phyloP scores from a whole-genome alignment of 1,139 yeast species.

The Spencermartinsiella ligniputridi region DNA sequence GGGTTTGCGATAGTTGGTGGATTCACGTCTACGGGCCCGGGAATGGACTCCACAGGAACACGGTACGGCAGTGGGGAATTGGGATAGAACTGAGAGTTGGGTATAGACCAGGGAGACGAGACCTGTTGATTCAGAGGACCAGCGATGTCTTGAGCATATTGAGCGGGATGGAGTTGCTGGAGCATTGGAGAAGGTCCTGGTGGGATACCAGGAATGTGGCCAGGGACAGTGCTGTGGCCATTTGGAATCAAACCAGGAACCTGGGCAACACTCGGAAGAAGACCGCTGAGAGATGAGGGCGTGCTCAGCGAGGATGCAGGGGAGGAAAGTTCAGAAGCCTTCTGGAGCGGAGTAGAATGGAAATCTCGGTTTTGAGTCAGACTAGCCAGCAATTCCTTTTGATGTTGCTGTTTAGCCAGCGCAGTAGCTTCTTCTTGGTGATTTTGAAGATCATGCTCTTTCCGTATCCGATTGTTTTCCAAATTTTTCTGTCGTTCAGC shows the following conservation, averaged over 20 bases:
- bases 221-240: no score
- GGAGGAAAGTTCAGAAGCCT: neutral
- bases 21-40: neutral
- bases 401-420: constrained; percentile 15
- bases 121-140: constrained; percentile 10
- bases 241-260: neutral
- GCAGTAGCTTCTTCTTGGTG: constrained; percentile 13
- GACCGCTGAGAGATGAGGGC: neutral
- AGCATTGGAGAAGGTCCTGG: neutral
- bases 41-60: neutral
- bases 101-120: constrained; percentile 3
- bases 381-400: constrained; percentile 16
- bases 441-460: constrained; percentile 13
- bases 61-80: neutral
- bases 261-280: constrained; percentile 1
- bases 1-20: neutral
- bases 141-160: constrained; percentile 1
- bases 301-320: constrained; percentile 1
- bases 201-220: no score
- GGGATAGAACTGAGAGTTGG: neutral
- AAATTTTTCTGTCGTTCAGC: constrained; percentile 20
- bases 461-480: constrained; percentile 25
- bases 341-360: neutral
- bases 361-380: constrained; percentile 3
- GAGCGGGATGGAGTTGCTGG: constrained; percentile 1